Evolutionary conservation across 495 filamentous ascomycete species (phyloP).

Genomic region (Polyplosphaeria fusca): DNA sequence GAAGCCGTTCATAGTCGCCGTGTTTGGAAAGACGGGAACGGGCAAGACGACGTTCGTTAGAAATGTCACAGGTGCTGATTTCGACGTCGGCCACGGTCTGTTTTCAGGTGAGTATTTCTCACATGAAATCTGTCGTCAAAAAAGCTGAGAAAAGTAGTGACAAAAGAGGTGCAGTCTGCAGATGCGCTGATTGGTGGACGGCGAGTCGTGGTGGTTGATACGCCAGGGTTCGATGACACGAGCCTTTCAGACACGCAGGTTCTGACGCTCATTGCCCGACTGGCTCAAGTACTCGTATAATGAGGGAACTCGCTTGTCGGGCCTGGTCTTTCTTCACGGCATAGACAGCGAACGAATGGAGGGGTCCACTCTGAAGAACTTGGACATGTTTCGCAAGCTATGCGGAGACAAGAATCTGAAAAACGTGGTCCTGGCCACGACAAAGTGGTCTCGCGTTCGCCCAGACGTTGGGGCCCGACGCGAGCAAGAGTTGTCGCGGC

Average conservation of each 20-base stretch:
- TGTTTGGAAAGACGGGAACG: constrained; percentile 34
- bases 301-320: not conserved
- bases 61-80: not conserved
- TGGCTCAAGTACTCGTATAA: not conserved
- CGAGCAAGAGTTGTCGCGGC: too few relatives aligned
- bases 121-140: too few relatives aligned
- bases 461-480: too few relatives aligned
- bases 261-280: too few relatives aligned
- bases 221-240: constrained; percentile 6
- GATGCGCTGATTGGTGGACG: not conserved
- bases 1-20: constrained; percentile 37
- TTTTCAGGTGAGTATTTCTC: constrained; percentile 1
- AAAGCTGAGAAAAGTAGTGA: too few relatives aligned
- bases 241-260: not conserved
- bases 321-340: not conserved
- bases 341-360: not conserved
- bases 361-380: not conserved
- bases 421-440: not conserved
- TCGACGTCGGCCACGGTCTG: not conserved
- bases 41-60: constrained; percentile 23
- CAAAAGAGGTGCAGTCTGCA: not conserved
- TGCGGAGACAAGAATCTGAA: not conserved
- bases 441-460: too few relatives aligned
- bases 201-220: not conserved
- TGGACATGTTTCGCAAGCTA: not conserved